Evolutionary conservation across 2,329 filamentous ascomycete species (phyloP).

Genomic region (Colletotrichum godetiae): DNA sequence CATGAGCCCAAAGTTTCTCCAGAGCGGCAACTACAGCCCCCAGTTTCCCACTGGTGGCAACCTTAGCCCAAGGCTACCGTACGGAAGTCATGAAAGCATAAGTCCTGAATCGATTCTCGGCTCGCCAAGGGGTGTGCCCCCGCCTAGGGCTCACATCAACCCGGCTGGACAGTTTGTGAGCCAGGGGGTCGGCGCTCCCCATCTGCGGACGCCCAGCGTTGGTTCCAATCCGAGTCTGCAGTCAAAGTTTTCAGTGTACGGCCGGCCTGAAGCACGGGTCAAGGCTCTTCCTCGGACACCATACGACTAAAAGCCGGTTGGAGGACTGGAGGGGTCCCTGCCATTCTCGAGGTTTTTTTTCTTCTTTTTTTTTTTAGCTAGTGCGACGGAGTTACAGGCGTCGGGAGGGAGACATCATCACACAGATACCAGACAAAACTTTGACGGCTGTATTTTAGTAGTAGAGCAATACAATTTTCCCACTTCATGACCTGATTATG

Average conservation of each 20-base stretch:
- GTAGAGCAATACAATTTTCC: no score
- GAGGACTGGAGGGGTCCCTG: neutral
- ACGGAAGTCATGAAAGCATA: neutral
- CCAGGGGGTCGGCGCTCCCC: neutral
- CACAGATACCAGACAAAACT: no score
- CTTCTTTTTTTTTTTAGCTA: no score
- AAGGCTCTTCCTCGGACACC: neutral
- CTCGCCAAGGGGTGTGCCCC: neutral
- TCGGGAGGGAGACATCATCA: no score
- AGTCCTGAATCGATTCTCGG: neutral
- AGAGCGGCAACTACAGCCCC: neutral
- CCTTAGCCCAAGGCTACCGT: conserved; percentile 1
- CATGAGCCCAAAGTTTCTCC: neutral
- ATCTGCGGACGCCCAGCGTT: neutral
- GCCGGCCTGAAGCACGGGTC: neutral
- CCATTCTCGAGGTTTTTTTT: neutral
- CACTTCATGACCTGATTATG: no score
- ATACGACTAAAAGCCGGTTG: neutral
- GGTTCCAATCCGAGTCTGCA: neutral
- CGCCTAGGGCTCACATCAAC: neutral
- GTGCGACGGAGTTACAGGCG: no score
- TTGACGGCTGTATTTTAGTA: no score
- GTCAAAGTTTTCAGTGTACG: neutral
- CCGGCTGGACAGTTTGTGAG: neutral
- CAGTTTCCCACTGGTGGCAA: neutral